A percentile compares a stretch with the other conserved stretches of the same genome.
These are phyloP conservation scores for Escovopsis sp. DNA, from an alignment of 2,329 filamentous ascomycete genomes.

Conservation along the genomic window DNA sequence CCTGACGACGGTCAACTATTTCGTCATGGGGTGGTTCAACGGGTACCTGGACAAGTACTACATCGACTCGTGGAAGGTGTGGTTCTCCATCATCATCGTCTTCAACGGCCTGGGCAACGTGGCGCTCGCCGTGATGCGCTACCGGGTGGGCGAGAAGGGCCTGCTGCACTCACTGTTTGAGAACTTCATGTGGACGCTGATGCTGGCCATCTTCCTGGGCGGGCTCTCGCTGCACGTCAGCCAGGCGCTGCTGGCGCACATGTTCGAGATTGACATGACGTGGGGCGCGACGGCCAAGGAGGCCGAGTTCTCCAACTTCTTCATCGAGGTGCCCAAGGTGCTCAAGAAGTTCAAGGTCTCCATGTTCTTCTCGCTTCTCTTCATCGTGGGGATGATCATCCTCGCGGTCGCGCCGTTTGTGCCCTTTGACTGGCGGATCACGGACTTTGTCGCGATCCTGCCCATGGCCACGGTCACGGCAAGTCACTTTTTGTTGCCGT, in stretches of 20 bases:
- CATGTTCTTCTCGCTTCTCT: conserved; percentile 45
- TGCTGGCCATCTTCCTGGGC: conserved; percentile 69
- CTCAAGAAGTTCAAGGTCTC: conserved; percentile 65
- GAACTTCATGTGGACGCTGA: conserved; percentile 60
- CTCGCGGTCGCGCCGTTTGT: conserved; percentile 49
- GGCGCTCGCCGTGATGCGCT: conserved; percentile 56
- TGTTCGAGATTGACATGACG: conserved; percentile 74
- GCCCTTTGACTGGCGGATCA: conserved; percentile 50
- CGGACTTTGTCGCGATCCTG: conserved; percentile 59
- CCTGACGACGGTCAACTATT: conserved; percentile 60
- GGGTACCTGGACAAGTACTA: conserved; percentile 70
- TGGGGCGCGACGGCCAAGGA: conserved; percentile 82
- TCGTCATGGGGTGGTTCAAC: conserved; percentile 62
- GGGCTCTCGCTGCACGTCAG: conserved; percentile 69
- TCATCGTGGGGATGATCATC: conserved; percentile 48
- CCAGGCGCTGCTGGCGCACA: conserved; percentile 65
- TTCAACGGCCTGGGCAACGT: conserved; percentile 65
- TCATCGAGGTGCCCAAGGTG: conserved; percentile 69
- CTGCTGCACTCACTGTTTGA: conserved; percentile 43
- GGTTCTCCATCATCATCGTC: conserved; percentile 66
- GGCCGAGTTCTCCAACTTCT: conserved; percentile 67
- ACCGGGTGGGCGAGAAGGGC: conserved; percentile 50
- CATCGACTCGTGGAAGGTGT: conserved; percentile 63
- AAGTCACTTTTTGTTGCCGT: conserved; percentile 55
- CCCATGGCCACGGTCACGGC: conserved; percentile 58